Percentiles rank a stretch among this genome's conserved stretches.
Evolutionary conservation across 345 rosid species (phyloP).

Genomic region (Acer yangbiense): DNA sequence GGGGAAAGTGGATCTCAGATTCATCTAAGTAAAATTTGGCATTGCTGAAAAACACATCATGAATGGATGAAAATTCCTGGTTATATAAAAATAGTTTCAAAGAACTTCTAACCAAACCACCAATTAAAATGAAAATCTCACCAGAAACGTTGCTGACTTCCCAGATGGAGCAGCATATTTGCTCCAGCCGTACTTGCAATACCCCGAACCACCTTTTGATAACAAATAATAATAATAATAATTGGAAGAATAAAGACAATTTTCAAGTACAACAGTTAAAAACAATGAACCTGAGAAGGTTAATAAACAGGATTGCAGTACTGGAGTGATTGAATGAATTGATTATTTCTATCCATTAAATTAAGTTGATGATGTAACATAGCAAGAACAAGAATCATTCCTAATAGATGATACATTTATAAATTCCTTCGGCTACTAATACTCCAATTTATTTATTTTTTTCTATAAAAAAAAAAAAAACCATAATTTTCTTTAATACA

Average conservation of each 20-base stretch:
- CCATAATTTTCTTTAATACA: too few species aligned
- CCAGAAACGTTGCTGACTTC: constrained; percentile 78
- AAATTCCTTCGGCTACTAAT: background rate
- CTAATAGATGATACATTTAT: background rate
- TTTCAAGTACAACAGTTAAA: background rate
- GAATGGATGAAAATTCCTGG: background rate
- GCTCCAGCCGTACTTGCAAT: constrained; percentile 95
- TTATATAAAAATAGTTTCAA: background rate
- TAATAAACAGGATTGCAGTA: too few species aligned
- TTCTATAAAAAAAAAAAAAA: background rate
- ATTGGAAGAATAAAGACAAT: background rate
- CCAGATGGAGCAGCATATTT: constrained; percentile 74
- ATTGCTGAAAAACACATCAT: constrained; percentile 7
- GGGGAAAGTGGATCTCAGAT: background rate
- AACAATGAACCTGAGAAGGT: background rate
- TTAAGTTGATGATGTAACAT: background rate
- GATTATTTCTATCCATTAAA: too few species aligned
- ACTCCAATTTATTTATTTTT: background rate
- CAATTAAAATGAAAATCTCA: constrained; percentile 30
- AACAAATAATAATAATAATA: background rate
- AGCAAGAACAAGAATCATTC: background rate
- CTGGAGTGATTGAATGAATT: background rate
- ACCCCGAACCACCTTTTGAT: constrained; percentile 85
- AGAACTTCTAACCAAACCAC: background rate
- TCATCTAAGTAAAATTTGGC: background rate